These are phyloP conservation scores for Delphinella strobiligena DNA, from an alignment of 2,329 filamentous ascomycete species.

Conservation along the genomic window DNA sequence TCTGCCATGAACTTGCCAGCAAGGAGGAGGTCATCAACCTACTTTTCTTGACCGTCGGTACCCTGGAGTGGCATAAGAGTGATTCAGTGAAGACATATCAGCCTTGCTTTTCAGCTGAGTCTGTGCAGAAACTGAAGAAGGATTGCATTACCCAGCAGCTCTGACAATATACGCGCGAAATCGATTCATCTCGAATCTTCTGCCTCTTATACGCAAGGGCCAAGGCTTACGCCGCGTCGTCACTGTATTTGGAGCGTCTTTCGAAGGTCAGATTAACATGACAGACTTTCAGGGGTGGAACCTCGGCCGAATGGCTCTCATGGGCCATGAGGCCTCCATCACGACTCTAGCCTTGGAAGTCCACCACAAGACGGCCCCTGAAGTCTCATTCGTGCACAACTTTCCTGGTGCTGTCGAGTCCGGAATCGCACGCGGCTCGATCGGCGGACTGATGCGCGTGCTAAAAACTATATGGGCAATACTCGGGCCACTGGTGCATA, in stretches of 20 bases:
- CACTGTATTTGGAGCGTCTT: constrained; percentile 14
- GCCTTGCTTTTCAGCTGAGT: neutral
- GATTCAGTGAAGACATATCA: neutral
- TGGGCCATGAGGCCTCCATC: constrained; percentile 15
- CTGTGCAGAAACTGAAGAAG: constrained; percentile 21
- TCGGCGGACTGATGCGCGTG: constrained; percentile 5
- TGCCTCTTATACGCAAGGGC: constrained; percentile 21
- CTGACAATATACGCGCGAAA: constrained; percentile 24
- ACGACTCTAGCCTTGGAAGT: constrained; percentile 17
- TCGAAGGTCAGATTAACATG: constrained; percentile 16
- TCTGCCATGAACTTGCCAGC: constrained; percentile 35
- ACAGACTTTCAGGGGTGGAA: constrained; percentile 16
- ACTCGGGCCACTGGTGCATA: constrained; percentile 13
- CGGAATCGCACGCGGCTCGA: constrained; percentile 13
- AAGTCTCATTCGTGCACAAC: constrained; percentile 19
- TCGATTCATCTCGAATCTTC: constrained; percentile 26
- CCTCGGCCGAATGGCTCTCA: constrained; percentile 8
- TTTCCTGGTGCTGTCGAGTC: constrained; percentile 19
- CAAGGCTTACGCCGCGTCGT: constrained; percentile 15
- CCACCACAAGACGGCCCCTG: constrained; percentile 13
- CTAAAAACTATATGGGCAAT: constrained; percentile 10
- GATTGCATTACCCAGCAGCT: constrained; percentile 21
- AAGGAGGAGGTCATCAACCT: constrained; percentile 41
- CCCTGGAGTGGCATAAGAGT: constrained; percentile 16
- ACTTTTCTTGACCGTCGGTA: constrained; percentile 37